Base-by-base conservation (phyloP, 345 rosid genomes). In the Viola odorata region DNA sequence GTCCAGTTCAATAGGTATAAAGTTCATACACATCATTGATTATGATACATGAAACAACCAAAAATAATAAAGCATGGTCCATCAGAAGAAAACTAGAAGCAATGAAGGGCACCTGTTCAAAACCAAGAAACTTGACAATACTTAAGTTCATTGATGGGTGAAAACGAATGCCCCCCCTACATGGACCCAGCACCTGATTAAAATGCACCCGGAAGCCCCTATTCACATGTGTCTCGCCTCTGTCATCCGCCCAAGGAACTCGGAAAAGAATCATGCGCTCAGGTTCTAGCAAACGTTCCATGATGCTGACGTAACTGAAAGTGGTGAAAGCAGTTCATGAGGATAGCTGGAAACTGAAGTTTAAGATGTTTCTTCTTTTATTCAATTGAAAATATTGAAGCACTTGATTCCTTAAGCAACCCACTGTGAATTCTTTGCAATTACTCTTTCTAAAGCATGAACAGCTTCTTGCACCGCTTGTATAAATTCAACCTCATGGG, bases 171-270 rank as follows among this genome's bases (percentile, higher is more conserved):
- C 99, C 96, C 53, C 99, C 97, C 69, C 99, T 86, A 69, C 92
- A 94, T 15, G 99, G 99, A 62, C 99, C 99, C 58, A 94, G 53
- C 36, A 96, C 91, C 82, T 86, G 97, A 70, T 81, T 94, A 77
- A 94, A 94, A 59, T 94, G 99, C 55, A 94, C 96, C 69, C 99
- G 76, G 69, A 88, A 91, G 37, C 99, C 99, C 41, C 99, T 85
- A 75, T 88, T 91, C 52, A 91, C 95, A 80, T 90, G 96, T 59
- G 89, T 86, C 81, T 91, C 99, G 54, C 99, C 99, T 60, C 91
- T 87, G 66, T 94, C 99, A 88, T 94, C 99, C 64, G 82, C 77
- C 99, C 99, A 94, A 12, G 99, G 95, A 67, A 91, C 97, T 72
- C 97, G 90, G 62, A 94, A 94, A 58, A 88, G 75, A 74, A 94